phyloP scores from a whole-genome alignment of 805 yeast genomes.

The Candida glaebosa region DNA sequence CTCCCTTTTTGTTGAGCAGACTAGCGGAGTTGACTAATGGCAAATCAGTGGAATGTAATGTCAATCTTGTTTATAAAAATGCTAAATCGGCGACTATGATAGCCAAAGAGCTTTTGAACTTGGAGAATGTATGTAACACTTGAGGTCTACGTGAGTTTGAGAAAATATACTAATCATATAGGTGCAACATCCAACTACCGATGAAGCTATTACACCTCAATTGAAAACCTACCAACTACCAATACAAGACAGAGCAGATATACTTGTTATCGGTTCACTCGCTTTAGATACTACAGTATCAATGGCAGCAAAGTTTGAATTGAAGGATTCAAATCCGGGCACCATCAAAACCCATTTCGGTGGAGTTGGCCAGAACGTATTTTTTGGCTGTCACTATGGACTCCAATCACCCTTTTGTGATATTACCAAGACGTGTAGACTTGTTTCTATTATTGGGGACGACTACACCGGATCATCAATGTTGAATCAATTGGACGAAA shows the following conservation, averaged over 20 bases:
- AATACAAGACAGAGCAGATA: constrained; percentile 11
- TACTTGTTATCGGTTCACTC: constrained; percentile 66
- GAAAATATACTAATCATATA: constrained; percentile 2
- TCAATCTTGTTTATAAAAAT: constrained; percentile 74
- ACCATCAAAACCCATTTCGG: constrained; percentile 56
- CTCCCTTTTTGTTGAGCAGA: constrained; percentile 70
- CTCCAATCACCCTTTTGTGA: constrained; percentile 6
- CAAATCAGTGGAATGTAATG: constrained; percentile 63
- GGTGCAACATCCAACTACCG: background rate
- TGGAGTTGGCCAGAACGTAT: constrained; percentile 82
- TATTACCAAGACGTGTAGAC: constrained; percentile 22
- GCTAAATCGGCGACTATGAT: constrained; percentile 66
- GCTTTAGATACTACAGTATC: constrained; percentile 71
- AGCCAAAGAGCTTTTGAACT: constrained; percentile 48
- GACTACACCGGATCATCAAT: constrained; percentile 52
- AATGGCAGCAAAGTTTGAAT: constrained; percentile 21
- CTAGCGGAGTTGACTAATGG: constrained; percentile 72
- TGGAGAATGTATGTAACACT: constrained; percentile 21
- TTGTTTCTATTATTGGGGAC: constrained; percentile 61
- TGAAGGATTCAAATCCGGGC: constrained; percentile 76
- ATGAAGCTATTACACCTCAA: constrained; percentile 1
- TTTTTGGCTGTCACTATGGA: constrained; percentile 52
- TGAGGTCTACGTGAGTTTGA: background rate
- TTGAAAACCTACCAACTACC: background rate
- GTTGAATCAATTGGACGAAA: constrained; percentile 19